These are phyloP conservation scores for Trichophyton simii DNA, from an alignment of 2,329 filamentous ascomycete genomes.

Conservation along the genomic window DNA sequence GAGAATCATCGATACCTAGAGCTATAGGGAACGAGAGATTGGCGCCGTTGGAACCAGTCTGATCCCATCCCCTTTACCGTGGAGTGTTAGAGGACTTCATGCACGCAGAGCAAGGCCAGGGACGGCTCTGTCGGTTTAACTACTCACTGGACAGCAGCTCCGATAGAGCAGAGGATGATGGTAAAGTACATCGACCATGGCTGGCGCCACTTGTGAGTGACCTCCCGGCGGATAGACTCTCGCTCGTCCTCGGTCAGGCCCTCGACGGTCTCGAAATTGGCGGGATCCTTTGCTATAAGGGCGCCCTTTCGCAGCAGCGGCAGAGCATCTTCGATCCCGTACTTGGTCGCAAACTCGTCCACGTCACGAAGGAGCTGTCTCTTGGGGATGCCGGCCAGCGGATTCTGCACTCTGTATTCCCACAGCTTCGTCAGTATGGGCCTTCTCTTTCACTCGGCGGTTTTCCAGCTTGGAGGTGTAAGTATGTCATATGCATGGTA, in stretches of 20 bases:
- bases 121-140: too few species aligned
- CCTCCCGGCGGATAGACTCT: slow-evolving; percentile 34
- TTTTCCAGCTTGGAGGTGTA: background rate
- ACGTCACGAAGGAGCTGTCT: slow-evolving; percentile 30
- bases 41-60: slow-evolving; percentile 42
- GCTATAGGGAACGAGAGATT: slow-evolving; percentile 40
- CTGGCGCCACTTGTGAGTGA: slow-evolving; percentile 39
- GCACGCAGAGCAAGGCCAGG: background rate
- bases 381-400: slow-evolving; percentile 31
- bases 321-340: slow-evolving; percentile 30
- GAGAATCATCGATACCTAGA: slow-evolving; percentile 32
- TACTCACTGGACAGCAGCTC: slow-evolving; percentile 39
- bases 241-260: slow-evolving; percentile 33
- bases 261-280: slow-evolving; percentile 33
- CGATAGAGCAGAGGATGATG: slow-evolving; percentile 41
- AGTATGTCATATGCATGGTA: background rate
- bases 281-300: slow-evolving; percentile 38
- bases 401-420: slow-evolving; percentile 35
- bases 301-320: slow-evolving; percentile 37
- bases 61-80: slow-evolving; percentile 34
- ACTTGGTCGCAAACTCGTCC: slow-evolving; percentile 30
- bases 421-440: too few species aligned
- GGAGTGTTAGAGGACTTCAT: background rate
- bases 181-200: slow-evolving; percentile 38
- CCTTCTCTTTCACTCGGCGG: background rate